Conservation (phyloP, 1,139 yeast species). For the Pichiaceae sp. region DNA sequence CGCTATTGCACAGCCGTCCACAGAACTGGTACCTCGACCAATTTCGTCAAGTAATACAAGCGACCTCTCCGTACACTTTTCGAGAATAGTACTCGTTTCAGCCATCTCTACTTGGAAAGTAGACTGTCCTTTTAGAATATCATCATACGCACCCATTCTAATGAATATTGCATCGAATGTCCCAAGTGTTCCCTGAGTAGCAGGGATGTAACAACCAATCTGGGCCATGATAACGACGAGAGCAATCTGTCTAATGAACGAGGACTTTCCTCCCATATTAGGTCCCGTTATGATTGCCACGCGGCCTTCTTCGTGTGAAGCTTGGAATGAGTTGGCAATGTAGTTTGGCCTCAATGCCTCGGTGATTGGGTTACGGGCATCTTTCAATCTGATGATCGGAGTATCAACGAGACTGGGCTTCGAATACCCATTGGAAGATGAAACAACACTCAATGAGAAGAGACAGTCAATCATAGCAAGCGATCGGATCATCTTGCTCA, state of each 20-base stretch:
- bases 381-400: conserved; percentile 42
- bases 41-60: conserved; percentile 56
- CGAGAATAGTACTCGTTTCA: conserved; percentile 54
- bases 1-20: conserved; percentile 86
- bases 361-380: conserved; percentile 76
- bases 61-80: conserved; percentile 36
- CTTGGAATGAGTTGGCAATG: conserved; percentile 62
- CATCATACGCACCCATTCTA: conserved; percentile 71
- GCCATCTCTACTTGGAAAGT: conserved; percentile 71
- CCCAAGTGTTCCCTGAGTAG: conserved; percentile 40
- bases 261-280: conserved; percentile 75
- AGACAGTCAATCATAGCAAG: conserved; percentile 68
- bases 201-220: conserved; percentile 37
- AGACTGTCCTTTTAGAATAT: conserved; percentile 58
- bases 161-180: conserved; percentile 49
- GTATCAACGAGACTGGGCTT: conserved; percentile 50
- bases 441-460: conserved; percentile 59
- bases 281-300: conserved; percentile 58
- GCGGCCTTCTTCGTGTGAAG: conserved; percentile 36
- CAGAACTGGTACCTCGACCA: conserved; percentile 82
- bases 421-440: conserved; percentile 37
- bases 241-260: conserved; percentile 58
- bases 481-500: conserved; percentile 41
- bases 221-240: conserved; percentile 46
- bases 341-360: conserved; percentile 38